These are phyloP conservation scores for Artemisia argyi DNA, from an alignment of 129 eudicot species.

Conservation along the genomic window DNA sequence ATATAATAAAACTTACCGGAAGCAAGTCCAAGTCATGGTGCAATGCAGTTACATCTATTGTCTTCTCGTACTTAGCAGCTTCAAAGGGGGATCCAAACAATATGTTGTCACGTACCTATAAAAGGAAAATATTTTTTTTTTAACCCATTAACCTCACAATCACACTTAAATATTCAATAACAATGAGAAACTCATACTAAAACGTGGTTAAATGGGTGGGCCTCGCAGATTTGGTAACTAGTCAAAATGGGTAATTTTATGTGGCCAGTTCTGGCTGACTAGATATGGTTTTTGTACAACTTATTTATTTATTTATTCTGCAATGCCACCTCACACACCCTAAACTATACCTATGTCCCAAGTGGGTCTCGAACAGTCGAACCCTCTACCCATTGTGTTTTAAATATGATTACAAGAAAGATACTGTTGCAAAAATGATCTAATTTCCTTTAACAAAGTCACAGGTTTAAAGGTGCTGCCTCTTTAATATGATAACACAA, in stretches of 20 bases:
- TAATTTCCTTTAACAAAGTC: neutral
- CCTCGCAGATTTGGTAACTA: neutral
- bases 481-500: neutral
- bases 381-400: too few species aligned
- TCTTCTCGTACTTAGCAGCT: slow-evolving; percentile 57
- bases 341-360: too few species aligned
- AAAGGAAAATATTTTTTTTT: slow-evolving; percentile 10
- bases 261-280: too few species aligned
- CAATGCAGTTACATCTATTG: slow-evolving; percentile 78
- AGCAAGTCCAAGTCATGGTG: slow-evolving; percentile 85
- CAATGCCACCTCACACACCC: too few species aligned
- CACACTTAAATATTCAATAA: too few species aligned
- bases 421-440: neutral
- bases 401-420: too few species aligned
- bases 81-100: slow-evolving; percentile 83
- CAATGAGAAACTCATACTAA: too few species aligned
- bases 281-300: too few species aligned
- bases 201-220: too few species aligned
- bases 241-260: too few species aligned
- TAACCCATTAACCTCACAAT: neutral
- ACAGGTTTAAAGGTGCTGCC: neutral
- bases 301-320: too few species aligned
- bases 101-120: slow-evolving; percentile 92
- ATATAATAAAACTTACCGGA: slow-evolving; percentile 50
- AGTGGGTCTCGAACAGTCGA: too few species aligned